Conservation (phyloP, 805 yeast species). For the Debaryomyces hansenii region DNA sequence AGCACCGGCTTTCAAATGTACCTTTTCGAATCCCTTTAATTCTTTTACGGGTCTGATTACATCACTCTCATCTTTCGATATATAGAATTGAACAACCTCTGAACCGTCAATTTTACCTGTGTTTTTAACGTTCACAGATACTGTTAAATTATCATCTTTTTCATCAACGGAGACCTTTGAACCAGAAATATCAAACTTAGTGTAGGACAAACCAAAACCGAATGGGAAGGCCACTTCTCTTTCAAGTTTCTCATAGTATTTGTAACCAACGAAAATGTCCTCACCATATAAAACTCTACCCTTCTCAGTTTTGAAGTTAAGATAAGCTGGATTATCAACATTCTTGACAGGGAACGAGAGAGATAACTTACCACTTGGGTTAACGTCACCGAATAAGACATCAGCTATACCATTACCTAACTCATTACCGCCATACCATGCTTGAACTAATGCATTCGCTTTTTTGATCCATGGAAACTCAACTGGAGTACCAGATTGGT, state of each 20-base stretch:
- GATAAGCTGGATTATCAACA: conserved; percentile 28
- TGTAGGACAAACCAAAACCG: conserved; percentile 32
- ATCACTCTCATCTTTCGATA: conserved; percentile 14
- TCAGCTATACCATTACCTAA: conserved; percentile 32
- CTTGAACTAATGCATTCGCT: conserved; percentile 26
- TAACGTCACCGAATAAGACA: conserved; percentile 30
- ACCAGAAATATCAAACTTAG: conserved; percentile 18
- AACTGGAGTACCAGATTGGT: conserved; percentile 36
- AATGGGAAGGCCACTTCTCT: conserved; percentile 30
- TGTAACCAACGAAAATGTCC: conserved; percentile 32
- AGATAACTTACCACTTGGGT: conserved; percentile 30
- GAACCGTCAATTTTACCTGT: conserved; percentile 23
- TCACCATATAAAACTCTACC: conserved; percentile 36
- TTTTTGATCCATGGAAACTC: conserved; percentile 29
- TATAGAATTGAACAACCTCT: conserved; percentile 31
- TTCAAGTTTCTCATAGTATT: conserved; percentile 28
- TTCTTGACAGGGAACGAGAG: conserved; percentile 22
- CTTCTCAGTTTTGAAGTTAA: conserved; percentile 27
- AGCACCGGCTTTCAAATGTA: conserved; percentile 17
- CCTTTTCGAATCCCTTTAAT: conserved; percentile 31
- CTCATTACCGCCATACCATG: conserved; percentile 39
- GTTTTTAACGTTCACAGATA: conserved; percentile 20
- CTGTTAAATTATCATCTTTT: conserved; percentile 12
- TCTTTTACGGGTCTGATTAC: conserved; percentile 27
- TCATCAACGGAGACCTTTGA: conserved; percentile 16